phyloP scores from a whole-genome alignment of 2,329 filamentous ascomycete species.

The Fusarium nelsonii region DNA sequence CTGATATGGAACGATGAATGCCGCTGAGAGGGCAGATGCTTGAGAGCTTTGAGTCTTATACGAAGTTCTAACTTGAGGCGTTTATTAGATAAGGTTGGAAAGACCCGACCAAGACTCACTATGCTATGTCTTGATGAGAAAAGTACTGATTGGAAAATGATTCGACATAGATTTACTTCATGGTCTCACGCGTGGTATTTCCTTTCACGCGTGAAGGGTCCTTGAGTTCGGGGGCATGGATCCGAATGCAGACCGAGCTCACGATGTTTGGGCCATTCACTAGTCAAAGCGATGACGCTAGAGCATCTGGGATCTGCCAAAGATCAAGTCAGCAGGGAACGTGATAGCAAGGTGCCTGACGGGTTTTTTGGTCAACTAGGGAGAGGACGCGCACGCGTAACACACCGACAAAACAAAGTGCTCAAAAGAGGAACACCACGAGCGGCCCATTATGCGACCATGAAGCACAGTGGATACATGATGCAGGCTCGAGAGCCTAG shows the following conservation, averaged over 20 bases:
- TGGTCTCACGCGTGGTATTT: slow-evolving; percentile 18
- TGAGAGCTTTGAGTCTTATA: slow-evolving; percentile 4
- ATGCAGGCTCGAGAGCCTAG: slow-evolving; percentile 46
- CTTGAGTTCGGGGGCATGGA: slow-evolving; percentile 39
- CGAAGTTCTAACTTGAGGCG: neutral
- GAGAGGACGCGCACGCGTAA: slow-evolving; percentile 51
- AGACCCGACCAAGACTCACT: neutral
- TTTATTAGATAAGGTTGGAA: neutral
- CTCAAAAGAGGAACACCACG: slow-evolving; percentile 46
- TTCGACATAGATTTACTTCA: neutral
- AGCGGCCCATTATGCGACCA: slow-evolving; percentile 53
- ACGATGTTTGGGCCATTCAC: slow-evolving; percentile 37
- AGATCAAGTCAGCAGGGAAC: slow-evolving; percentile 42
- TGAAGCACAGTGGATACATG: slow-evolving; percentile 52
- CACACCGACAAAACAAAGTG: slow-evolving; percentile 54
- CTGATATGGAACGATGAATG: slow-evolving; percentile 10
- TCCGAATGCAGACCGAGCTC: slow-evolving; percentile 43
- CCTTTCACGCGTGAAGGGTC: slow-evolving; percentile 33
- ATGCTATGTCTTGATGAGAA: neutral
- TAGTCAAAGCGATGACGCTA: slow-evolving; percentile 41
- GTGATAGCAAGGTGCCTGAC: slow-evolving; percentile 33
- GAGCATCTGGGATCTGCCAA: slow-evolving; percentile 39
- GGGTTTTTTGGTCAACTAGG: slow-evolving; percentile 26
- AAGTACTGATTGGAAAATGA: neutral
- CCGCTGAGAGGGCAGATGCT: slow-evolving; percentile 10